Percentiles rank a stretch among this genome's conserved stretches.
Conservation (phyloP, 257 asterid species). For the Salvia hispanica region DNA sequence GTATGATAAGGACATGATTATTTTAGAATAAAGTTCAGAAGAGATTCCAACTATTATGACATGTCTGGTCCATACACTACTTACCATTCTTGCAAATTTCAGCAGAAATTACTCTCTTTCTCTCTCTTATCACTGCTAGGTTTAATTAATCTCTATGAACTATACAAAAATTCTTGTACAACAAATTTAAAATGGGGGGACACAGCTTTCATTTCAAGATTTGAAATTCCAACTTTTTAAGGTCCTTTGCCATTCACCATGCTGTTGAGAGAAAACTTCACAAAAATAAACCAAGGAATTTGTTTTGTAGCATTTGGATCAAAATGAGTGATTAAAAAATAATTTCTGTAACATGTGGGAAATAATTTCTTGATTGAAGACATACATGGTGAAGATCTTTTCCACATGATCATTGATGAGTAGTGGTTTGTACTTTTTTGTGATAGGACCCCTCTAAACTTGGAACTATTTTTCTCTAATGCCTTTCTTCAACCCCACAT, state of each 20-base stretch:
- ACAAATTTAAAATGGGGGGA: conserved; percentile 9
- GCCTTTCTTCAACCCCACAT: conserved; percentile 40
- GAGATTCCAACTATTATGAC: conserved; percentile 23
- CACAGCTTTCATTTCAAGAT: conserved; percentile 5
- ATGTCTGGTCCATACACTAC: conserved; percentile 1
- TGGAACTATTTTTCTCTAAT: conserved; percentile 31
- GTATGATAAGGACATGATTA: conserved; percentile 4
- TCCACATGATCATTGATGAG: conserved; percentile 28
- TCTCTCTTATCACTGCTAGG: background rate
- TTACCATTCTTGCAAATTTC: background rate
- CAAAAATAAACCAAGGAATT: conserved; percentile 27
- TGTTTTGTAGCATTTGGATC: conserved; percentile 38
- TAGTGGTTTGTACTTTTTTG: conserved; percentile 32
- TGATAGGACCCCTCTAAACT: conserved; percentile 25
- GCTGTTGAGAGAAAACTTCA: conserved; percentile 22
- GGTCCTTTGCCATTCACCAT: conserved; percentile 32
- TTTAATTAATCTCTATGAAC: background rate
- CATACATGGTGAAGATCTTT: conserved; percentile 38
- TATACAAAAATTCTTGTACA: background rate
- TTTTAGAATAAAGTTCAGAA: conserved; percentile 9
- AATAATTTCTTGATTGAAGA: conserved; percentile 15
- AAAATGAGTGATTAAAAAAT: conserved; percentile 8
- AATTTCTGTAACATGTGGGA: conserved; percentile 10
- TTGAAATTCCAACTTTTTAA: conserved; percentile 21
- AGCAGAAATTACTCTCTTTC: background rate